Base-by-base conservation (phyloP, 345 rosid species). In the Ailanthus altissimus region DNA sequence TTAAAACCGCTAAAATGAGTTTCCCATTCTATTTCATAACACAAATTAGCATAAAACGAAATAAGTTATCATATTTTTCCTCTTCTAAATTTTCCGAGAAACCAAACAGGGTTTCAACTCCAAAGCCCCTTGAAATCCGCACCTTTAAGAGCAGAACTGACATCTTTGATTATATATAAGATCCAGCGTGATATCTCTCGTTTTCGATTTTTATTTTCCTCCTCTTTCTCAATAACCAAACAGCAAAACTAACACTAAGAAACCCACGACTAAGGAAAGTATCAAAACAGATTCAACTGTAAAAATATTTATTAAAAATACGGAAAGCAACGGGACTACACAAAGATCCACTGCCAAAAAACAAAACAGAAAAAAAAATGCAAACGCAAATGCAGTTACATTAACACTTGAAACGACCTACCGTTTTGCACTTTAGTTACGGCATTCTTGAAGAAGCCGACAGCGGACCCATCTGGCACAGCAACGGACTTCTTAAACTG, bases 401-500 rank as follows among this genome's bases (percentile, higher is more conserved):
- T 26, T n/a, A n/a, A 25, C 49, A 25, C 47, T 21, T 2, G 16
- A 26, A 43, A 43, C 57, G 4, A 67, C 76, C 14, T 65, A 97
- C 99, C 99, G 76, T 84, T 90, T 82, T 94, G 99, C 75, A 91
- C 96, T 73, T 86, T 92, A 67, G 76, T 59, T 78, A 84, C 90
- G 25, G 98, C 98, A 84, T 85, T 90, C 74, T 72, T 92, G 70
- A 97, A 88, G 88, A 90, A 92, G 2, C 96, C 97, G 66, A 77
- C 67, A 43, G 89, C 80, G 58, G 99, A 84, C 63, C 87, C 86
- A 63, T 85, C 75, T 0, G 83, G 68, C 28, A 38, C 63, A 72
- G 77, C 66, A 18, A 77, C 80, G 60, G 91, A 83, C 81, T 87
- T 79, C n/a, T 89, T 83, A 75, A 89, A 88, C 70, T 86, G 93